Conservation (phyloP, 1,284 basidiomycete species). For the Malassezia globosa region DNA sequence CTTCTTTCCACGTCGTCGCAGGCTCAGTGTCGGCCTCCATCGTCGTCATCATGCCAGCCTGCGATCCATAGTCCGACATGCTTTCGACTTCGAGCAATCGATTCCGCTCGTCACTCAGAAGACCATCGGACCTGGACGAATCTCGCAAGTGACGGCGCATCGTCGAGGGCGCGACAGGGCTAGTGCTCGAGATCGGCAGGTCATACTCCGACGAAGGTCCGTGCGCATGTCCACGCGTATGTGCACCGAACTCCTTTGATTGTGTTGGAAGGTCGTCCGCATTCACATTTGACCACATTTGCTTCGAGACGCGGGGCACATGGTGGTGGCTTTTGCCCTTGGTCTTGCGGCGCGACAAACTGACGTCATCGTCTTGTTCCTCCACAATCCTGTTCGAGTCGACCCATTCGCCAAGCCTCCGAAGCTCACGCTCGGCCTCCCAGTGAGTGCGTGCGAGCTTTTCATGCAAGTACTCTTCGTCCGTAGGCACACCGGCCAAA, state of each 20-base stretch:
- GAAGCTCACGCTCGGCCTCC: constrained; percentile 17
- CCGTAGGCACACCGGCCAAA: constrained; percentile 23
- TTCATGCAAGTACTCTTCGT: constrained; percentile 18
- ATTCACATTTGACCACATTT: no score
- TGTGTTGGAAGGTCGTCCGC: no score
- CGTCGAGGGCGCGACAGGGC: no score
- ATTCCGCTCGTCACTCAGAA: not conserved
- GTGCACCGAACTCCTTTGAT: no score
- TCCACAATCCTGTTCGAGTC: constrained; percentile 13
- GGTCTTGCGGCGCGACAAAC: not conserved
- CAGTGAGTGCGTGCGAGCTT: constrained; percentile 3
- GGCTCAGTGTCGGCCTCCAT: no score
- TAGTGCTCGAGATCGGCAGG: no score
- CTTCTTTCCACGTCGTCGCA: no score
- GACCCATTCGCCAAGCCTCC: constrained; percentile 10
- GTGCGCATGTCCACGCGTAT: no score
- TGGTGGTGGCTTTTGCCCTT: no score
- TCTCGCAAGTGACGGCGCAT: not conserved
- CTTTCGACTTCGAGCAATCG: not conserved
- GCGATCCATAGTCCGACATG: constrained; percentile 6
- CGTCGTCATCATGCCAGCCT: not conserved
- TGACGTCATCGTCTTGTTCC: constrained; percentile 1
- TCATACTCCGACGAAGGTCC: no score
- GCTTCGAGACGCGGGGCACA: no score
- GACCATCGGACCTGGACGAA: not conserved